phyloP scores from a whole-genome alignment of 2,329 filamentous ascomycete species.

The Stenocarpella maydis region DNA sequence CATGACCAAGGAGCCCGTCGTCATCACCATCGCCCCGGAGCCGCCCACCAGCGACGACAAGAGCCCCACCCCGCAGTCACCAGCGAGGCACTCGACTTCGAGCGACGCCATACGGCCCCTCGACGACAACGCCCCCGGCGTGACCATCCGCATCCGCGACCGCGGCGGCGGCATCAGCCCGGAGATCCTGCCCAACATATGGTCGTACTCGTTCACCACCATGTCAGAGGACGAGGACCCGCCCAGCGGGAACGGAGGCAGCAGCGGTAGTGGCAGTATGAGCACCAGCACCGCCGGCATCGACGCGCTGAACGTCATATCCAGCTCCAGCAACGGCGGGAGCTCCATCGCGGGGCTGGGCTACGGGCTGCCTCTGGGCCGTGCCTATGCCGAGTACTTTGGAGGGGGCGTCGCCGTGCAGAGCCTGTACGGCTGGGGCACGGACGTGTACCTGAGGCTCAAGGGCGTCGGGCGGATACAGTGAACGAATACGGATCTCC shows the following conservation, averaged over 20 bases:
- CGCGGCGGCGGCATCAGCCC: constrained; percentile 92
- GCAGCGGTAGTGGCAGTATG: constrained; percentile 49
- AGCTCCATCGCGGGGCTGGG: constrained; percentile 92
- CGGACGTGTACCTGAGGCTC: constrained; percentile 72
- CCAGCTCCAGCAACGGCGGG: constrained; percentile 71
- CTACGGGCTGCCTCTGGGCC: constrained; percentile 88
- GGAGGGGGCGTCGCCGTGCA: constrained; percentile 95
- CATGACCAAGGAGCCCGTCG: constrained; percentile 81
- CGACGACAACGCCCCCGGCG: constrained; percentile 76
- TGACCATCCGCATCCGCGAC: constrained; percentile 95
- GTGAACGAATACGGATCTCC: constrained; percentile 35
- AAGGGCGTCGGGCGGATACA: constrained; percentile 68
- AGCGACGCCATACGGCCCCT: constrained; percentile 63
- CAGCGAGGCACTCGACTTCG: constrained; percentile 47
- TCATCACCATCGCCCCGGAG: constrained; percentile 88
- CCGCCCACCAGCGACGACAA: constrained; percentile 47
- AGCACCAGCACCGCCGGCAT: constrained; percentile 55
- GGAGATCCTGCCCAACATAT: constrained; percentile 84
- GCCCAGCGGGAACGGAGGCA: constrained; percentile 59
- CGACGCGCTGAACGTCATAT: constrained; percentile 79
- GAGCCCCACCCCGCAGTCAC: not conserved
- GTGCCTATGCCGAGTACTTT: constrained; percentile 98
- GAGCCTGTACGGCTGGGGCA: constrained; percentile 92
- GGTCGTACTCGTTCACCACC: constrained; percentile 97
- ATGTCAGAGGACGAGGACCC: constrained; percentile 74